Conservation (phyloP, 306 rosid genomes). For the Pterocarpus macrocarpus region DNA sequence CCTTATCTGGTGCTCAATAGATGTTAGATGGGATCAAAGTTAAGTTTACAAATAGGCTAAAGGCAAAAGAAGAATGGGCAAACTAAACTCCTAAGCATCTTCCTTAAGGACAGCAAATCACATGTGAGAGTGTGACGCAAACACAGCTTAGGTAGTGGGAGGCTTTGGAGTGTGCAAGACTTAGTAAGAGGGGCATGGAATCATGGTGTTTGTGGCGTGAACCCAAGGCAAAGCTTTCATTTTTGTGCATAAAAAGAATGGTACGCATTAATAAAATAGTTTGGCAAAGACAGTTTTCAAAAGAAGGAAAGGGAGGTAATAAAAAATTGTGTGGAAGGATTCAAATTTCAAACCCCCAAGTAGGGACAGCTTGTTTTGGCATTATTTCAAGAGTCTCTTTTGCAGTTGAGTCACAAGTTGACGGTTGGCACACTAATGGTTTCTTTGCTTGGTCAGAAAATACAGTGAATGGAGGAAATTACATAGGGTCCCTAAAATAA, state of each 20-base stretch:
- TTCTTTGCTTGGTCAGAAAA: background rate
- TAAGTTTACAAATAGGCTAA: constrained; percentile 31
- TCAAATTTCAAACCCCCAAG: constrained; percentile 11
- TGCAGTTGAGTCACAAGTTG: constrained; percentile 9
- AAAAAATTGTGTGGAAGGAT: background rate
- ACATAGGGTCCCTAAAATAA: background rate
- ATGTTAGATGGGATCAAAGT: constrained; percentile 26
- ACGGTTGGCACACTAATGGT: background rate
- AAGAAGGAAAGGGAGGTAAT: background rate
- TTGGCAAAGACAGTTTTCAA: background rate
- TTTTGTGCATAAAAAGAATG: constrained; percentile 45
- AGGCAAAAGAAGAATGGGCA: constrained; percentile 36
- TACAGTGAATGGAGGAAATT: background rate
- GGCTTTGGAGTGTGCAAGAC: constrained; percentile 56
- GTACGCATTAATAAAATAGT: constrained; percentile 19
- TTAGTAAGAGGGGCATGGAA: constrained; percentile 58
- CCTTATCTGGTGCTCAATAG: background rate
- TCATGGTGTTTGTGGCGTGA: constrained; percentile 59
- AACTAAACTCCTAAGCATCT: background rate
- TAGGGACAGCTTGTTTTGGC: background rate
- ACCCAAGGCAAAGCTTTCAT: constrained; percentile 50
- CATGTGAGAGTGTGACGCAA: constrained; percentile 50
- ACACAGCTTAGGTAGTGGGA: constrained; percentile 28
- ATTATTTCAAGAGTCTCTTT: background rate
- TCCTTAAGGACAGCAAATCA: constrained; percentile 42